These are phyloP conservation scores for Aphanomyces stellatus DNA, from an alignment of 352 stramenopile species.

Conservation along the genomic window DNA sequence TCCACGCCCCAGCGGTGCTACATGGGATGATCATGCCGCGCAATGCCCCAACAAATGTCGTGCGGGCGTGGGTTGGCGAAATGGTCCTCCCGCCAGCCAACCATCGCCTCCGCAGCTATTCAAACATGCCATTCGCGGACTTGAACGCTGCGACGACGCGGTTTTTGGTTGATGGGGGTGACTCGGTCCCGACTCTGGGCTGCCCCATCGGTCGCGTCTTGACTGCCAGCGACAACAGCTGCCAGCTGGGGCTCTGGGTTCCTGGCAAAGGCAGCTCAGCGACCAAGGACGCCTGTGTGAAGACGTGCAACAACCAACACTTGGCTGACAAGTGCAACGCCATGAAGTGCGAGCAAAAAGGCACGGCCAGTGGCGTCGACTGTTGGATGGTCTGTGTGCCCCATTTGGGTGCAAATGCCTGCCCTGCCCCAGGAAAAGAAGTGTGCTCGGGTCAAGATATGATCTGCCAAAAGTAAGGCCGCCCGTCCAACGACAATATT, in stretches of 20 bases:
- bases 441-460: too few relatives aligned
- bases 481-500: too few relatives aligned
- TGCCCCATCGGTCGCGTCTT: conserved; percentile 19
- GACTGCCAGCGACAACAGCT: neutral
- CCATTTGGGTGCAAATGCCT: neutral
- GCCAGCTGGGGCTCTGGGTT: neutral
- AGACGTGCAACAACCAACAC: neutral
- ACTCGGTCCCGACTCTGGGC: conserved; percentile 22
- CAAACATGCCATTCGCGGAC: conserved; percentile 38
- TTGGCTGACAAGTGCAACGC: neutral
- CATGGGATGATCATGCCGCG: conserved; percentile 65
- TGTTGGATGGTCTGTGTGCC: conserved; percentile 11
- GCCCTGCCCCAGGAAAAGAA: too few relatives aligned
- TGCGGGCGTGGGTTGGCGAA: neutral
- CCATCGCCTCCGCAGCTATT: too few relatives aligned
- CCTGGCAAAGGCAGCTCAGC: neutral
- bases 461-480: too few relatives aligned
- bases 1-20: conserved; percentile 44
- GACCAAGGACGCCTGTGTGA: neutral
- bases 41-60: neutral
- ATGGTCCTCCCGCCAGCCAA: too few relatives aligned
- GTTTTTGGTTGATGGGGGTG: conserved; percentile 36
- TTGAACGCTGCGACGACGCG: conserved; percentile 44
- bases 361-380: neutral
- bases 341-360: neutral